Evolutionary conservation across 345 rosid genomes (phyloP).

Genomic region (Brassica cretica): DNA sequence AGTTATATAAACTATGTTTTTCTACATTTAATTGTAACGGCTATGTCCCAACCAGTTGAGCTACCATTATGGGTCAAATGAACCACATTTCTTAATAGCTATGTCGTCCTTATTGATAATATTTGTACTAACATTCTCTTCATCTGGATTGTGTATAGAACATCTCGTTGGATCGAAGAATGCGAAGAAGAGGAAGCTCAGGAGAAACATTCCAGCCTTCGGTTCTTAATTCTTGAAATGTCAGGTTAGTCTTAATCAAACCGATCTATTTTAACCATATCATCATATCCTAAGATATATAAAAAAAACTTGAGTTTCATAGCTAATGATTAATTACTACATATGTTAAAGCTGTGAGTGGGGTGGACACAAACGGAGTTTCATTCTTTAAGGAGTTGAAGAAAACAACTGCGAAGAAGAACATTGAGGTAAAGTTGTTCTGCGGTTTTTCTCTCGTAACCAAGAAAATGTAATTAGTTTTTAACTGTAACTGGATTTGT

Average conservation of each 20-base stretch:
- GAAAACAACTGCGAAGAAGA: conserved; percentile 59
- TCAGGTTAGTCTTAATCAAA: conserved; percentile 51
- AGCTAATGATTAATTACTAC: conserved; percentile 5
- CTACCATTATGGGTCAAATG: not conserved
- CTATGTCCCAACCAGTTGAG: not conserved
- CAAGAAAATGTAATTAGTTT: not conserved
- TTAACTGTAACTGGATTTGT: not conserved
- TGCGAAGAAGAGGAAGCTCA: conserved; percentile 55
- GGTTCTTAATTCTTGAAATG: conserved; percentile 67
- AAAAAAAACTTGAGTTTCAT: not conserved
- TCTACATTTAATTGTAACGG: not conserved
- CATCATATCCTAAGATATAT: not conserved
- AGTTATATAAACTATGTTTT: conserved; percentile 9
- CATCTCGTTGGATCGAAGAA: conserved; percentile 85
- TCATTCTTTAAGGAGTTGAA: conserved; percentile 62
- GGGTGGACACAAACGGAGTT: conserved; percentile 86
- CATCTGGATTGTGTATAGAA: conserved; percentile 42
- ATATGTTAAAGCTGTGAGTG: conserved; percentile 59
- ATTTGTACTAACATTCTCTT: conserved; percentile 1
- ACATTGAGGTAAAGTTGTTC: conserved; percentile 48
- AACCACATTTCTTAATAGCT: not conserved
- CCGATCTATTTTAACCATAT: not conserved
- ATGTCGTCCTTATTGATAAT: not conserved
- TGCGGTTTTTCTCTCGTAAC: not conserved
- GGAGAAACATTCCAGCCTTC: conserved; percentile 54